These are phyloP conservation scores for Plasmodium inui DNA, from an alignment of 169 alveolate species.

Conservation along the genomic window DNA sequence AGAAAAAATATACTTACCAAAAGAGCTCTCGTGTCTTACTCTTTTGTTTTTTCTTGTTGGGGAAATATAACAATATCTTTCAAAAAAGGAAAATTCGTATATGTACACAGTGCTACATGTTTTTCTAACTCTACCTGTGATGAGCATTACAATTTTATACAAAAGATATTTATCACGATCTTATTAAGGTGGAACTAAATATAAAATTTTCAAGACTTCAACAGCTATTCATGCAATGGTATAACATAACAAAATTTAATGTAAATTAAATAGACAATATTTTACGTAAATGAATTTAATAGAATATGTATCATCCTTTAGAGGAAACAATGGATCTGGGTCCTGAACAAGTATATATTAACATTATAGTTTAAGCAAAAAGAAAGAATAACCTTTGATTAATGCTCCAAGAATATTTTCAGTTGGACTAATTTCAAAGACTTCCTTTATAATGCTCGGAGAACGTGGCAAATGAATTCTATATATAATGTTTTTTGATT, in stretches of 20 bases:
- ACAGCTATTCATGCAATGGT: not conserved
- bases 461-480: not conserved
- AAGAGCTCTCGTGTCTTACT: not conserved
- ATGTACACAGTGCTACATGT: not conserved
- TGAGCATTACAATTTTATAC: not conserved
- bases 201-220: not conserved
- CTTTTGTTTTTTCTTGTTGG: not conserved
- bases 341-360: not conserved
- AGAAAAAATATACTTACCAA: not conserved
- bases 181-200: not conserved
- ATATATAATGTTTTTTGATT: not conserved
- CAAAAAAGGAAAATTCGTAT: not conserved
- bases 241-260: not conserved
- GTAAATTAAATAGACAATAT: not conserved
- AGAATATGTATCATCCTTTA: not conserved
- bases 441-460: not conserved
- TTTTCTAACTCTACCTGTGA: not conserved
- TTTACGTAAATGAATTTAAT: not conserved
- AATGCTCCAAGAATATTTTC: not conserved
- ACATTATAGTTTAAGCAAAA: not conserved
- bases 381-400: not conserved
- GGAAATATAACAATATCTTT: not conserved
- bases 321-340: not conserved
- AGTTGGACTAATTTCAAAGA: not conserved
- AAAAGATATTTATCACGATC: not conserved